Base-by-base conservation (phyloP, 805 yeast genomes). In the Schwanniomyces polymorphus region DNA sequence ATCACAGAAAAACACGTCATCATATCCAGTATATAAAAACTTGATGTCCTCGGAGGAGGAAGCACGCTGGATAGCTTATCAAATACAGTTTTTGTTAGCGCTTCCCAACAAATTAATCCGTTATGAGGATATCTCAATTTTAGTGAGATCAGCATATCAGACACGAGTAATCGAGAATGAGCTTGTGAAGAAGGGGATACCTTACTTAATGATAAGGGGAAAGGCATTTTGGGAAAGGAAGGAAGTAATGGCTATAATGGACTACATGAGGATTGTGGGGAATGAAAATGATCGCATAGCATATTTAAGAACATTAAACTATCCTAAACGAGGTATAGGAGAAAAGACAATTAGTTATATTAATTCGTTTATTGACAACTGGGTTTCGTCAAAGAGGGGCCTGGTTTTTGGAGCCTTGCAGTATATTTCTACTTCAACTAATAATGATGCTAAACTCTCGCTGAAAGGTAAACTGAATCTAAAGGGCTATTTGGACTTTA, bases 191-290 rank as follows among this genome's bases (percentile, higher is more conserved):
- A 61, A 65, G 2, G 69, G 78, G 4, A 76, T 91, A 2, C 91
- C 94, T 0, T 87, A 88, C 56, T 65, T 68, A 7, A 76, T 91
- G 48, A 73, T 86, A 0, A 84, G 85, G 44, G 97, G 97, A 0
- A 74, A 73, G 38, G 84, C 90, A 1, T 88, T 90, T 57, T 88
- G 95, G 92, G 89, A 86, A 35, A 64, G 85, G 35, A 80, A 79
- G 46, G 96, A 88, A 57, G 83, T 89, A 12, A 70, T 74, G 18
- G 65, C 80, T 0, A 74, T 88, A 47, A 50, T 90, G 38, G 87
- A 85, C 57, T 82, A 84, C 53, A 59, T 92, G 25, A 75, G 90
- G 27, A 81, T 85, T 1, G 69, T 88, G 5, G 73, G 79, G 4
- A 78, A 84, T 25, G 80, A 76, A 21, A 62, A 67, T 44, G 96